A percentile compares a stretch with the other conserved stretches of the same genome.
phyloP scores from a whole-genome alignment of 1,139 yeast genomes.

The Trichomonascaceae sp. region DNA sequence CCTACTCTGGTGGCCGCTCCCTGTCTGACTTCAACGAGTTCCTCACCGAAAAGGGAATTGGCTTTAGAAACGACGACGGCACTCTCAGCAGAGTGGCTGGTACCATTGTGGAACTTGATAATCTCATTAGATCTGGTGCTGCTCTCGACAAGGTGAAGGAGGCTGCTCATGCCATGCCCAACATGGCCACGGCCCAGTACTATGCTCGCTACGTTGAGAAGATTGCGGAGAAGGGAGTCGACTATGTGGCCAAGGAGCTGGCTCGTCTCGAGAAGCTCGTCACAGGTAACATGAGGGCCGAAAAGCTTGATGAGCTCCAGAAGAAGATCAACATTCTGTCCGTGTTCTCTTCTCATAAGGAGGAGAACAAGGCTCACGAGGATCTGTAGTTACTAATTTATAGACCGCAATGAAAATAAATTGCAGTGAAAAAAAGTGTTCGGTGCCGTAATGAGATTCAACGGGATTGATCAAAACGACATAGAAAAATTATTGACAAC shows the following conservation, averaged over 20 bases:
- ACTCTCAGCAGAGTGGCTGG: slow-evolving; percentile 42
- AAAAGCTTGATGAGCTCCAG: slow-evolving; percentile 23
- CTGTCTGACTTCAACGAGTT: slow-evolving; percentile 34
- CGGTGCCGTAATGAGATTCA: no score
- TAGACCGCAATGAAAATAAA: no score
- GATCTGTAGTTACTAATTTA: slow-evolving; percentile 4
- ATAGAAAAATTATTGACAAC: no score
- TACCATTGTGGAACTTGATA: slow-evolving; percentile 32
- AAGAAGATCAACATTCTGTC: slow-evolving; percentile 22
- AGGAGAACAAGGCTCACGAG: slow-evolving; percentile 3
- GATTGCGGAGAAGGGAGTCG: slow-evolving; percentile 34
- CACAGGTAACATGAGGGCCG: slow-evolving; percentile 24
- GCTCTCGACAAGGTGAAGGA: slow-evolving; percentile 6
- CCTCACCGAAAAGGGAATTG: slow-evolving; percentile 39
- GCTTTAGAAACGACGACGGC: slow-evolving; percentile 45
- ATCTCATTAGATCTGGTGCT: slow-evolving; percentile 11
- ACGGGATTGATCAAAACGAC: no score
- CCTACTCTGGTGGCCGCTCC: slow-evolving; percentile 35
- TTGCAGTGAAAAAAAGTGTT: no score
- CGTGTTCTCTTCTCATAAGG: slow-evolving; percentile 9
- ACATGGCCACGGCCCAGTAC: slow-evolving; percentile 24
- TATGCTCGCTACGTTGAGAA: slow-evolving; percentile 41
- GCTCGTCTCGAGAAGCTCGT: slow-evolving; percentile 38
- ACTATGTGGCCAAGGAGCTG: slow-evolving; percentile 39
- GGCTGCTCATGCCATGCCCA: slow-evolving; percentile 8